Evolutionary conservation across 2,329 filamentous ascomycete species (phyloP).

Genomic region (Aulographum hederae): DNA sequence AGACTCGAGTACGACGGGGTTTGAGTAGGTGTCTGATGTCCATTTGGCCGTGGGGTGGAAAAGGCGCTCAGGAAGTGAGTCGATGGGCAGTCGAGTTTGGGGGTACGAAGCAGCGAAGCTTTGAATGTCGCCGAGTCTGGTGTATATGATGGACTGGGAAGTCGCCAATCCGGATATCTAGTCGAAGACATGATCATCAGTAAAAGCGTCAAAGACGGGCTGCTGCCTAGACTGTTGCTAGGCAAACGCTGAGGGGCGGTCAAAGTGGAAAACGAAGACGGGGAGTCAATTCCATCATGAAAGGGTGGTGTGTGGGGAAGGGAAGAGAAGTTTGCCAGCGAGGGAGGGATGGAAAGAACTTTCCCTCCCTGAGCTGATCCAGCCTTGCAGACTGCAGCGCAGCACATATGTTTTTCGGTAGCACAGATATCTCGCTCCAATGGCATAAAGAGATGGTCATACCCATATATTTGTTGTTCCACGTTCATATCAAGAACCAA

Average conservation of each 20-base stretch:
- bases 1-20: conserved; percentile 17
- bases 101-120: conserved; percentile 23
- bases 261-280: background rate
- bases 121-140: conserved; percentile 24
- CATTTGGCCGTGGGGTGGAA: conserved; percentile 23
- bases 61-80: conserved; percentile 32
- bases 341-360: background rate
- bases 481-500: conserved; percentile 19
- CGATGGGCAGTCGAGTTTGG: conserved; percentile 22
- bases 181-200: background rate
- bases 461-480: conserved; percentile 23
- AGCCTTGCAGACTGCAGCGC: conserved; percentile 1
- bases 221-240: background rate
- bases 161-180: conserved; percentile 23
- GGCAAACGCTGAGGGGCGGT: background rate
- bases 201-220: background rate
- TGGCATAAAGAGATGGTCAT: conserved; percentile 11
- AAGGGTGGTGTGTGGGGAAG: background rate
- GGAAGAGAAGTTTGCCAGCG: background rate
- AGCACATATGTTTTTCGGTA: conserved; percentile 3
- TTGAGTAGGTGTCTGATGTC: conserved; percentile 21
- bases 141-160: conserved; percentile 30
- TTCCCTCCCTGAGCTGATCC: conserved; percentile 1
- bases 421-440: conserved; percentile 7
- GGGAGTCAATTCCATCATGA: background rate